phyloP scores from a whole-genome alignment of 2,329 filamentous ascomycete genomes.

The Claviceps citrina region DNA sequence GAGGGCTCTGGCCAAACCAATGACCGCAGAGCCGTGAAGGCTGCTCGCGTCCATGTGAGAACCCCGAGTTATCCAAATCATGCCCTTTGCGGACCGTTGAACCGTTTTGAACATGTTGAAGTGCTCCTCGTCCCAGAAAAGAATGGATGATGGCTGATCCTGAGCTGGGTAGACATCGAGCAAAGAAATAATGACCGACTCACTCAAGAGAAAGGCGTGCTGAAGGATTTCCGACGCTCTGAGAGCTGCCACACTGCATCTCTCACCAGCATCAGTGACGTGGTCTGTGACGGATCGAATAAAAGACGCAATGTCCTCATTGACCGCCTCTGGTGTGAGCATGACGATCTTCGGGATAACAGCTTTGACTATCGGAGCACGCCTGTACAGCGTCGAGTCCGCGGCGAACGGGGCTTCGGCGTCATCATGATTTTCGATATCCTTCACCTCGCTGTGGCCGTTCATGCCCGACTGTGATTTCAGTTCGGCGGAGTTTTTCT shows the following conservation, averaged over 20 bases:
- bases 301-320: constrained; percentile 1
- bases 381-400: neutral
- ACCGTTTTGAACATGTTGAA: constrained; percentile 28
- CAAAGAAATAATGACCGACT: constrained; percentile 28
- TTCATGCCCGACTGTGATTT: neutral
- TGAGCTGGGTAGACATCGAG: constrained; percentile 23
- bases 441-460: neutral
- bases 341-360: neutral
- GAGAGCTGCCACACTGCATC: neutral
- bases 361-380: neutral
- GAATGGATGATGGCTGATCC: constrained; percentile 16
- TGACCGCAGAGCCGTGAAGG: constrained; percentile 24
- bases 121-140: constrained; percentile 21
- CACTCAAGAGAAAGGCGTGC: constrained; percentile 9
- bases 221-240: constrained; percentile 3
- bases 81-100: constrained; percentile 18
- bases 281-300: neutral
- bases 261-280: neutral
- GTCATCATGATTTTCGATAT: neutral
- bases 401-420: neutral
- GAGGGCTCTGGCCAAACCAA: constrained; percentile 32
- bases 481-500: neutral
- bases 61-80: constrained; percentile 34
- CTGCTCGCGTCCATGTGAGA: constrained; percentile 22
- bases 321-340: neutral